A percentile compares a stretch with the other conserved stretches of the same genome.
Evolutionary conservation across 2,329 filamentous ascomycete species (phyloP).

Genomic region (Rutstroemia sp.): DNA sequence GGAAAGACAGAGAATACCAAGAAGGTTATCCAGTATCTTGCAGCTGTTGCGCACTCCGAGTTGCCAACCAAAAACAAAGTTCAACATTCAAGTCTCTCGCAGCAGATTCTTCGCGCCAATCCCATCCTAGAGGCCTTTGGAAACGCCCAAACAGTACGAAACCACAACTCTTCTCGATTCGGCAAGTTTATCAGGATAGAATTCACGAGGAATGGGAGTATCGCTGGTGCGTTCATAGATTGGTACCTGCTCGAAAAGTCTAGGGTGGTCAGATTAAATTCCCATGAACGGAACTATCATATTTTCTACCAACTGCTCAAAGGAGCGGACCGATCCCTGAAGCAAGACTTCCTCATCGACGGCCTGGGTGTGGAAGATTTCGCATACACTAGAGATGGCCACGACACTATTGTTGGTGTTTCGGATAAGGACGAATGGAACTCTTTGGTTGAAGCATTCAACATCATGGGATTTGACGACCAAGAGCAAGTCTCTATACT

Average conservation of each 20-base stretch:
- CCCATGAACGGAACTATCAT: slow-evolving; percentile 91
- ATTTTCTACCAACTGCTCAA: slow-evolving; percentile 93
- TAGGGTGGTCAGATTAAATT: slow-evolving; percentile 83
- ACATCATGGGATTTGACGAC: slow-evolving; percentile 86
- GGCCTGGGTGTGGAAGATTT: slow-evolving; percentile 78
- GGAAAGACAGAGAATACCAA: slow-evolving; percentile 99
- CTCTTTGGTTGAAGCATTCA: slow-evolving; percentile 81
- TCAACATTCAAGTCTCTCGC: slow-evolving; percentile 77
- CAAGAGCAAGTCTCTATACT: slow-evolving; percentile 79
- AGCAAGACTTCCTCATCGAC: slow-evolving; percentile 68
- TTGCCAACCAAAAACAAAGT: slow-evolving; percentile 54
- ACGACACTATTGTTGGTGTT: slow-evolving; percentile 84
- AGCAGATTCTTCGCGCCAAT: slow-evolving; percentile 93
- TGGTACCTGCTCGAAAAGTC: slow-evolving; percentile 99
- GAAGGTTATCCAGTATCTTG: slow-evolving; percentile 97
- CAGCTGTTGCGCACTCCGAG: slow-evolving; percentile 84
- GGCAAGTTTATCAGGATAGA: slow-evolving; percentile 99
- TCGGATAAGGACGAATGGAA: slow-evolving; percentile 91
- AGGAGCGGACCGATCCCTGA: slow-evolving; percentile 68
- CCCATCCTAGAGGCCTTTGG: slow-evolving; percentile 97
- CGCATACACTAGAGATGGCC: slow-evolving; percentile 82
- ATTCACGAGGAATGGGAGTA: slow-evolving; percentile 80
- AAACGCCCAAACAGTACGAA: slow-evolving; percentile 94
- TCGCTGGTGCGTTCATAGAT: slow-evolving; percentile 93
- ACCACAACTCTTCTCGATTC: slow-evolving; percentile 97